Evolutionary conservation across 768 basidiomycete species (phyloP).

Genomic region (Lentinula sp.): DNA sequence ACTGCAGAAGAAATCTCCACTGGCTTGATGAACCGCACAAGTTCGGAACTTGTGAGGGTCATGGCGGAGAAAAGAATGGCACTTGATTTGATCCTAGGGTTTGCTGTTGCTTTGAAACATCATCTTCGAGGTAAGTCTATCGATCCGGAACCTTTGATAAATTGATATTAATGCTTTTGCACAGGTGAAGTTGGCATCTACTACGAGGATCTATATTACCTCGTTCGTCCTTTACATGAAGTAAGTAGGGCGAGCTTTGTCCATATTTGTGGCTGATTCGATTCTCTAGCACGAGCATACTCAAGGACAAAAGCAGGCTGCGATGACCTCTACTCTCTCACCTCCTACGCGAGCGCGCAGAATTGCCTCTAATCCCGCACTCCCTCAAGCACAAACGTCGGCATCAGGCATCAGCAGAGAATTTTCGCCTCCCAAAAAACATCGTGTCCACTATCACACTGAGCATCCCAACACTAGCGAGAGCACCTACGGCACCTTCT

Average conservation of each 20-base stretch:
- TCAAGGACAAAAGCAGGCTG: slow-evolving; percentile 3
- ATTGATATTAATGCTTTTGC: neutral
- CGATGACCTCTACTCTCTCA: neutral
- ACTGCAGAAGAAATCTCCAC: slow-evolving; percentile 11
- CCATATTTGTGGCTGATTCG: neutral
- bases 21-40: slow-evolving; percentile 9
- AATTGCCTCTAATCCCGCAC: slow-evolving; percentile 8
- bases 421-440: neutral
- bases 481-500: slow-evolving; percentile 8
- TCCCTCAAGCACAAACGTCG: neutral
- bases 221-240: slow-evolving; percentile 31
- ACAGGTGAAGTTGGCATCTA: slow-evolving; percentile 32
- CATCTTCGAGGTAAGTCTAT: slow-evolving; percentile 27
- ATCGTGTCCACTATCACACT: neutral
- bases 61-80: slow-evolving; percentile 35
- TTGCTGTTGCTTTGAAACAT: slow-evolving; percentile 31
- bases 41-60: slow-evolving; percentile 19
- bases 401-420: neutral
- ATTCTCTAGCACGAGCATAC: slow-evolving; percentile 8
- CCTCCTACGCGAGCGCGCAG: slow-evolving; percentile 4
- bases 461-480: neutral
- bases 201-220: slow-evolving; percentile 32
- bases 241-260: neutral
- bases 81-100: slow-evolving; percentile 23
- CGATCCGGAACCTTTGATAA: neutral